Evolutionary conservation across 2,329 filamentous ascomycete species (phyloP).

Genomic region (Calonectria multiphialidica): DNA sequence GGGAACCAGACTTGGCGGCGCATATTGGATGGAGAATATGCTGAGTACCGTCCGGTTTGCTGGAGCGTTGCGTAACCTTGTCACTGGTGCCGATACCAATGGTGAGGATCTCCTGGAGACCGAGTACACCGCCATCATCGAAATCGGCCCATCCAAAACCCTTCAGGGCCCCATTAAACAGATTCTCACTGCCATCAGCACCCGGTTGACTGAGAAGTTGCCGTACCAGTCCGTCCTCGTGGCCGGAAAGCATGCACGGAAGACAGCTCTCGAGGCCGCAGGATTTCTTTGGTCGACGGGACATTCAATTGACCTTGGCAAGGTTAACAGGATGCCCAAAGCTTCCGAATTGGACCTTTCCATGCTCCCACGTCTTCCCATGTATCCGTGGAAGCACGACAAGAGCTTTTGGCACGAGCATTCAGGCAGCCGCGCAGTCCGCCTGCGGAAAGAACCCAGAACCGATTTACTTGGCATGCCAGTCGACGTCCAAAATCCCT

Average conservation of each 20-base stretch:
- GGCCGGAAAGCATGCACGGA: neutral
- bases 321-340: neutral
- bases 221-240: neutral
- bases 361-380: constrained; percentile 45
- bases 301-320: neutral
- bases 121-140: neutral
- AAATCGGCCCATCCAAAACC: neutral
- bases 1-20: constrained; percentile 18
- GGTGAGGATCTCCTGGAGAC: neutral
- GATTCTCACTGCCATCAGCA: neutral
- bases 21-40: constrained; percentile 57
- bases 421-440: constrained; percentile 42
- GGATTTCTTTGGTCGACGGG: neutral
- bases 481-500: constrained; percentile 31
- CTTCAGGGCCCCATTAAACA: neutral
- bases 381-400: constrained; percentile 52
- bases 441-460: constrained; percentile 44
- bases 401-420: constrained; percentile 47
- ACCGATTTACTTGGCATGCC: constrained; percentile 55
- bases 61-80: constrained; percentile 15
- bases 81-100: constrained; percentile 33
- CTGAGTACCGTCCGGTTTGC: constrained; percentile 54
- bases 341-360: constrained; percentile 28
- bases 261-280: neutral
- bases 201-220: neutral